Evolutionary conservation across 805 yeast genomes (phyloP), one percentile per base, ranked within the genome.

Genomic region (Wickerhamiella sorbophila): DNA sequence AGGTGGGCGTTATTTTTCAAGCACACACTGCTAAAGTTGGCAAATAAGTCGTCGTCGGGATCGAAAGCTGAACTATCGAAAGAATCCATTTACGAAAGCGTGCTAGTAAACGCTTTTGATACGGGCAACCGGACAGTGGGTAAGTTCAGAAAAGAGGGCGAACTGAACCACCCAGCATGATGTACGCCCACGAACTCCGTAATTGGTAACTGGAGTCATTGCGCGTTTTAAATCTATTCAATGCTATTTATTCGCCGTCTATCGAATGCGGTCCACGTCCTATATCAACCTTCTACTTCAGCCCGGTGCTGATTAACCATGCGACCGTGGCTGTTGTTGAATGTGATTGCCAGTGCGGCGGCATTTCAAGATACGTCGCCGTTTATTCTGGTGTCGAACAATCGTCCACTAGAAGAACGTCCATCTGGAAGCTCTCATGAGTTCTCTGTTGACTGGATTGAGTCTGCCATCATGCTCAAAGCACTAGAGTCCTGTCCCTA

Each of bases 401-500:
- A 20, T 21, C 37, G 33, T 36, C 27, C 41, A 14, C 22, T 47
- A 26, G 24, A 33, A 5, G 10, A 32, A 2, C 20, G 15, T 14
- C 8, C 37, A 9, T 26, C 15, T 3, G 26, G 21, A 5, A 16
- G 17, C 16, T 36, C 29, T n/a, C 31, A 39, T 17, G 41, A 31
- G 36, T 21, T 20, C 32, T 14, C 44, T 3, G 38, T 46, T 42
- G 35, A 31, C 36, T 3, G 36, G 20, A 42, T 42, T 1, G 33
- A 45, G 19, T 41, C 36, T n/a, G 29, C 15, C 24, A 40, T 48
- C 18, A 44, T 48, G 4, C 27, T 35, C 24, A 44, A 39, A 21
- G 46, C 50, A 10, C 44, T 50, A 16, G 38, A 43, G 18, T 41
- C 40, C 2, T 78, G 85, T 50, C 47, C 64, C 1, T 69, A 78